A percentile compares a stretch with the other conserved stretches of the same genome.
Evolutionary conservation across 2,329 filamentous ascomycete species (phyloP).

Genomic region (Aureobasidium leucospermi): DNA sequence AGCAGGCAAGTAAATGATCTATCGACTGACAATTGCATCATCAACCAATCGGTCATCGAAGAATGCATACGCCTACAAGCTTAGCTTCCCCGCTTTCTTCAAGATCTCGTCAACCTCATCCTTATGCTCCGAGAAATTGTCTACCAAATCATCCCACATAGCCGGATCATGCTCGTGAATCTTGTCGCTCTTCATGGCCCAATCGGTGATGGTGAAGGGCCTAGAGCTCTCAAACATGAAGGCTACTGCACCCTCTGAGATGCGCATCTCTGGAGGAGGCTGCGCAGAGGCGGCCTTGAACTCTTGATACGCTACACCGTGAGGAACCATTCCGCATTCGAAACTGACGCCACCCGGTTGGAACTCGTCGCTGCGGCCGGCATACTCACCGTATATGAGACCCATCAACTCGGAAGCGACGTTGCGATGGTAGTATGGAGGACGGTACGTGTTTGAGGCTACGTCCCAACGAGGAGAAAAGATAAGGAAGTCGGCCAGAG

Average conservation of each 20-base stretch:
- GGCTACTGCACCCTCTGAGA: conserved; percentile 36
- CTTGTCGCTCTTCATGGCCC: conserved; percentile 25
- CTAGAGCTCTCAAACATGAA: conserved; percentile 33
- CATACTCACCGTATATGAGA: conserved; percentile 30
- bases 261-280: conserved; percentile 40
- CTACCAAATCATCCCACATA: conserved; percentile 32
- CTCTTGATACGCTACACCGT: conserved; percentile 35
- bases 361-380: conserved; percentile 37
- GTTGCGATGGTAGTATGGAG: conserved; percentile 35
- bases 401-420: conserved; percentile 32
- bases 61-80: conserved; percentile 5
- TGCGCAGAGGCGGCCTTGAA: conserved; percentile 43
- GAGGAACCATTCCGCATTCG: conserved; percentile 31
- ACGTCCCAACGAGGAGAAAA: conserved; percentile 34
- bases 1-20: conserved; percentile 5
- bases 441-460: conserved; percentile 32
- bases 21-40: background rate
- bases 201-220: conserved; percentile 14
- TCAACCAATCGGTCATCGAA: background rate
- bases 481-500: conserved; percentile 32
- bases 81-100: conserved; percentile 16
- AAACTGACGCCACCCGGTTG: conserved; percentile 30
- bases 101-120: conserved; percentile 26
- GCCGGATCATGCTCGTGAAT: conserved; percentile 35
- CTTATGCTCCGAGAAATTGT: conserved; percentile 30